Conservation (phyloP, 2,329 filamentous ascomycete species). For the Ophiostoma quercus region DNA sequence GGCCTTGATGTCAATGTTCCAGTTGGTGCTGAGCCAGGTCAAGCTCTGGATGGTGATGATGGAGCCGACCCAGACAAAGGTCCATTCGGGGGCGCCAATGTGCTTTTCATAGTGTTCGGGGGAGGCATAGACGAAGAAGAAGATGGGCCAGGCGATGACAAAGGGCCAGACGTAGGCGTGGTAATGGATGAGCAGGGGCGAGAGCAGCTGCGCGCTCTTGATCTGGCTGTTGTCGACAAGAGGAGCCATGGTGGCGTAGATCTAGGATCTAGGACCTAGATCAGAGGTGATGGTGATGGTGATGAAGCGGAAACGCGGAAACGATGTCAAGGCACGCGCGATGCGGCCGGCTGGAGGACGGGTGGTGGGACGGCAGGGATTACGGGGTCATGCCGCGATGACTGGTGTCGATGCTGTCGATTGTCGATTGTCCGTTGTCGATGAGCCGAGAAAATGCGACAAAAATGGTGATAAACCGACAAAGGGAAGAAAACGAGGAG, state of each 20-base stretch:
- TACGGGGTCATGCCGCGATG: constrained; percentile 4
- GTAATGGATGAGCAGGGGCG: constrained; percentile 72
- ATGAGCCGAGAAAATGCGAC: background rate
- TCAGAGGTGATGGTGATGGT: background rate
- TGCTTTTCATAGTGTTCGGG: constrained; percentile 81
- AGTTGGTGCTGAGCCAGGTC: constrained; percentile 93
- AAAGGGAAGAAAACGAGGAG: background rate
- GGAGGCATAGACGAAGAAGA: constrained; percentile 80
- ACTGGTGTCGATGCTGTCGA: background rate
- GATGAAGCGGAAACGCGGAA: background rate
- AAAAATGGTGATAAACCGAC: too few species aligned
- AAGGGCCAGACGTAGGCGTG: constrained; percentile 95
- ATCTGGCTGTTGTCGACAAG: constrained; percentile 93
- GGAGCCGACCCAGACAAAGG: constrained; percentile 84
- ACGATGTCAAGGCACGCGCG: constrained; percentile 17
- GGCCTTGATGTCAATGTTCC: constrained; percentile 84
- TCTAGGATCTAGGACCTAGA: background rate
- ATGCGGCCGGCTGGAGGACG: constrained; percentile 22
- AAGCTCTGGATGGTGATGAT: constrained; percentile 86
- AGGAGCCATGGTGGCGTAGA: constrained; percentile 53
- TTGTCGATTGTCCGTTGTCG: too few species aligned
- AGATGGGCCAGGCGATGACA: constrained; percentile 82
- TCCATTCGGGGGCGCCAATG: constrained; percentile 95
- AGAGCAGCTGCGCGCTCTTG: constrained; percentile 78
- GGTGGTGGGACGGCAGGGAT: background rate